phyloP scores from a whole-genome alignment of 176 grass and related monocot genomes.

The Elymus sibiricus region DNA sequence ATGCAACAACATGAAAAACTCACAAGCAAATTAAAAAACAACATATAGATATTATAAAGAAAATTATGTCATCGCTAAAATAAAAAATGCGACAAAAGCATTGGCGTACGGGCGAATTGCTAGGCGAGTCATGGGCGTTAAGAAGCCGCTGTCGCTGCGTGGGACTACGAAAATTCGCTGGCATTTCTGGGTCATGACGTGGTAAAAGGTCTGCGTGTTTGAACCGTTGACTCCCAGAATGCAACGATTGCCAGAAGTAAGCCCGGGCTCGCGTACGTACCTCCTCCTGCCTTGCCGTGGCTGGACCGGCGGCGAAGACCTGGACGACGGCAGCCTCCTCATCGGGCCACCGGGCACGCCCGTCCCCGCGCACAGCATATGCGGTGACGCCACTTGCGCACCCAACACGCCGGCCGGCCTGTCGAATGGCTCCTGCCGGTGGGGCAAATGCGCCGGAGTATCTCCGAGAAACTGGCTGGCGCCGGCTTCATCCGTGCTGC shows the following conservation, averaged over 20 bases:
- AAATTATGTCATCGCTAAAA: too few species aligned
- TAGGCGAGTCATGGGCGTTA: too few species aligned
- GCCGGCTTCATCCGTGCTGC: background rate
- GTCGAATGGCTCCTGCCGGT: background rate
- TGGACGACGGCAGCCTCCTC: slow-evolving; percentile 2
- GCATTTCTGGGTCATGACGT: slow-evolving; percentile 24
- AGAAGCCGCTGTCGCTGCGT: background rate
- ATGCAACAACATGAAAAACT: too few species aligned
- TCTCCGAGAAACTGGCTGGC: background rate
- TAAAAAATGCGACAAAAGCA: too few species aligned
- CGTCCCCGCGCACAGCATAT: background rate
- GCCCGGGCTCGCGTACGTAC: background rate
- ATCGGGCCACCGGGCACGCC: background rate
- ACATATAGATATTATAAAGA: too few species aligned
- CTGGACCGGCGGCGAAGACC: slow-evolving; percentile 21
- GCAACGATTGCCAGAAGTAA: background rate
- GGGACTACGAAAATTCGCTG: slow-evolving; percentile 40
- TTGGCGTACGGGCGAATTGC: too few species aligned
- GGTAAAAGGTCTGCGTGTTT: slow-evolving; percentile 41
- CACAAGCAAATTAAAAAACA: too few species aligned
- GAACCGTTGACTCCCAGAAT: slow-evolving; percentile 41
- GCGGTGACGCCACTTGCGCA: background rate
- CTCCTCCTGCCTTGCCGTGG: slow-evolving; percentile 39
- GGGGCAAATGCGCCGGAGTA: background rate
- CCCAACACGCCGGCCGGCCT: background rate